A percentile compares a stretch with the other conserved stretches of the same genome.
phyloP scores from a whole-genome alignment of 2,329 filamentous ascomycete species.

The Pseudocercospora fuligena region DNA sequence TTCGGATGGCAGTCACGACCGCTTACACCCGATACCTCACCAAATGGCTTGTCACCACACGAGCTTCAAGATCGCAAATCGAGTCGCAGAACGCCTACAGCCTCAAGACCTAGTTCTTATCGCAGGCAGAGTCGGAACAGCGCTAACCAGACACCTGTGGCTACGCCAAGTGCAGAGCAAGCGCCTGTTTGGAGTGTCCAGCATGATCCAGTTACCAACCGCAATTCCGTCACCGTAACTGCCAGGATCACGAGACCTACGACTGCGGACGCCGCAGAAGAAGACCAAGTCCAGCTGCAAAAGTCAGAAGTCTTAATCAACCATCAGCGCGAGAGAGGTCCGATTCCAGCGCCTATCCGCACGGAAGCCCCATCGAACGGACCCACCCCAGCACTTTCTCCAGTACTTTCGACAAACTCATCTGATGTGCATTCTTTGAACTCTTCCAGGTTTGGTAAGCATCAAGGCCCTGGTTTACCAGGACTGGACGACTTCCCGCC shows the following conservation, averaged over 20 bases:
- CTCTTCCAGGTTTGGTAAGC: conserved; percentile 24
- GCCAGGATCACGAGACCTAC: conserved; percentile 76
- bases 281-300: conserved; percentile 52
- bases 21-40: conserved; percentile 24
- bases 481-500: conserved; percentile 26
- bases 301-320: conserved; percentile 67
- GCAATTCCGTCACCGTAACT: conserved; percentile 86
- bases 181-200: conserved; percentile 49
- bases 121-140: conserved; percentile 29
- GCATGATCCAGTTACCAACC: conserved; percentile 46
- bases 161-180: conserved; percentile 31
- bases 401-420: conserved; percentile 11
- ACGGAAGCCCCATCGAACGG: conserved; percentile 10
- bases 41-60: conserved; percentile 15
- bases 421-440: conserved; percentile 29
- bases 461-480: conserved; percentile 18
- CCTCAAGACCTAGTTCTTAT: conserved; percentile 29
- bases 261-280: conserved; percentile 19
- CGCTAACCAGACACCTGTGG: conserved; percentile 17
- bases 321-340: conserved; percentile 46
- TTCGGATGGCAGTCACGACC: conserved; percentile 24
- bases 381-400: conserved; percentile 26
- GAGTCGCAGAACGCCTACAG: conserved; percentile 23
- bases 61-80: conserved; percentile 19
- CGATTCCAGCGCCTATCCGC: background rate